Conservation (phyloP, 129 eudicot species). For the Ambrosia artemisiifolia region DNA sequence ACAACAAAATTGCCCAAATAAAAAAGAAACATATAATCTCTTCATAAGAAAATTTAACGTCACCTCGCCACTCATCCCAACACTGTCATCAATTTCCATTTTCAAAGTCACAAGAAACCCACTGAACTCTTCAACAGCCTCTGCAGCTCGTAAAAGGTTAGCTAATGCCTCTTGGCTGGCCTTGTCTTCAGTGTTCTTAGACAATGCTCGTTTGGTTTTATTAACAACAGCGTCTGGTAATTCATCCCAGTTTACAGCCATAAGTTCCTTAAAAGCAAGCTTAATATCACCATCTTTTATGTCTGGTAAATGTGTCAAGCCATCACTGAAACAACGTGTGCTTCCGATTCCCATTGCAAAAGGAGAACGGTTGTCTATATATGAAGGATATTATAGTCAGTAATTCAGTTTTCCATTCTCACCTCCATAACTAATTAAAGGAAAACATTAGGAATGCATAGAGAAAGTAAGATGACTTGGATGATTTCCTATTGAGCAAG, state of each 20-base stretch:
- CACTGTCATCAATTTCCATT: conserved; percentile 83
- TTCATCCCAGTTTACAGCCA: conserved; percentile 87
- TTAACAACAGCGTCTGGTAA: conserved; percentile 61
- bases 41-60: neutral
- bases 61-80: conserved; percentile 95
- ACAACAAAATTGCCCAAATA: neutral
- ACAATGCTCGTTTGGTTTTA: conserved; percentile 61
- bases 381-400: conserved; percentile 4
- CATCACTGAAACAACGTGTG: conserved; percentile 65
- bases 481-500: neutral
- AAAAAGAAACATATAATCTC: neutral
- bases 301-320: conserved; percentile 56
- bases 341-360: conserved; percentile 51
- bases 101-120: conserved; percentile 69
- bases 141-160: conserved; percentile 86
- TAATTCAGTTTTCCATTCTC: neutral
- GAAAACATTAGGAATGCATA: neutral
- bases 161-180: conserved; percentile 65
- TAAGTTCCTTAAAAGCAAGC: conserved; percentile 66
- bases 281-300: conserved; percentile 70
- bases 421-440: neutral
- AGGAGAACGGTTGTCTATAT: conserved; percentile 39
- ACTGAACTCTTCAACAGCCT: conserved; percentile 90
- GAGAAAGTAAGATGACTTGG: too few species aligned
- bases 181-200: conserved; percentile 69